These are phyloP conservation scores for Narthecium ossifragum DNA, from an alignment of 106 monocot genomes.

Conservation along the genomic window DNA sequence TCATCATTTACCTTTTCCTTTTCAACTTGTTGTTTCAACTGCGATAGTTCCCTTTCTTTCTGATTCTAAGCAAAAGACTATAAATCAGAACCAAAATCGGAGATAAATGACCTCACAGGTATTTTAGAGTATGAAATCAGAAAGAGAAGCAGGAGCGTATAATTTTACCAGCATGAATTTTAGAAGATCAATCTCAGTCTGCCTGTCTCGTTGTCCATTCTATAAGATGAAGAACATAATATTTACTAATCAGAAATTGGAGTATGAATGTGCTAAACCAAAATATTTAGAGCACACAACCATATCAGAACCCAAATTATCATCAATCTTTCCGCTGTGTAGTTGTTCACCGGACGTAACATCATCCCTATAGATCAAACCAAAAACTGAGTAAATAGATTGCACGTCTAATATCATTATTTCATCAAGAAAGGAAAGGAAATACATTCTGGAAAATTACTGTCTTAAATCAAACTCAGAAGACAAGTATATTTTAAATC, in stretches of 20 bases:
- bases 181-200: slow-evolving; percentile 33
- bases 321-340: not conserved
- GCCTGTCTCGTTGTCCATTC: slow-evolving; percentile 17
- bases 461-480: no score
- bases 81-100: not conserved
- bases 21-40: slow-evolving; percentile 53
- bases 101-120: slow-evolving; percentile 1
- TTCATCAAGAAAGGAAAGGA: no score
- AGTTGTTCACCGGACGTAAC: slow-evolving; percentile 2
- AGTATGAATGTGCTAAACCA: not conserved
- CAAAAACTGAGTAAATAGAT: no score
- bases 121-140: not conserved
- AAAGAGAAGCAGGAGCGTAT: no score
- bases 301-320: slow-evolving; percentile 21
- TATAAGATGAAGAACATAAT: not conserved
- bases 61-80: slow-evolving; percentile 31
- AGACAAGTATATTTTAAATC: no score
- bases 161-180: slow-evolving; percentile 48
- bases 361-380: slow-evolving; percentile 5
- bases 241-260: not conserved
- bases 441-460: no score
- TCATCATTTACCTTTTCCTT: slow-evolving; percentile 59
- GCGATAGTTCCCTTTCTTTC: slow-evolving; percentile 54
- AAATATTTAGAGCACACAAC: slow-evolving; percentile 8
- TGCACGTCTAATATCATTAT: no score